Evolutionary conservation across 768 basidiomycete species (phyloP), one percentile per base, ranked within the genome.

Genomic region (Mycena alexandri): DNA sequence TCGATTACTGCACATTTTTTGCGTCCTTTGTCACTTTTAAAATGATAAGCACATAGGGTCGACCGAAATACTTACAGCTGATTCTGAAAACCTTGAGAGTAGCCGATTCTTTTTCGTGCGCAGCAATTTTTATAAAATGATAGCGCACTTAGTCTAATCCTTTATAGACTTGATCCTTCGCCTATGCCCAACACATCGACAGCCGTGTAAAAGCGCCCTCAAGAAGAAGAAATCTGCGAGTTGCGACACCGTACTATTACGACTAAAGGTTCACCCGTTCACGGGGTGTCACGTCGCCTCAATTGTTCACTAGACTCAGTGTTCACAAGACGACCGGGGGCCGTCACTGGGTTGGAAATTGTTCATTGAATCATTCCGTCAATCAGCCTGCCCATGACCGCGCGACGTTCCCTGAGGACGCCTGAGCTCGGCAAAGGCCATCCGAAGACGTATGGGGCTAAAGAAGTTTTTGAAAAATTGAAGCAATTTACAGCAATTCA

Each of bases 391-490:
- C 46, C 46, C 46, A 47, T 47, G 46, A 47, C 46, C 46, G n/a
- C 46, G 46, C 46, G n/a, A 21, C 46, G 24, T 50, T 50, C 47
- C 47, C 47, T 50, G 47, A 25, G 47, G 29, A 14, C 47, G 24
- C 24, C 47, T 50, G 47, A 50, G 47, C 47, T 50, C 24, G 47
- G 22, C 47, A 50, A 50, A 50, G 22, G 47, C 24, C 46, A 47
- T 47, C 46, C 47, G 47, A 50, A 50, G 47, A 50, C 47, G 47
- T 47, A 47, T 47, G 46, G 46, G n/a, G 47, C 47, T 50, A 21
- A 50, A 50, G 47, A 50, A 50, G 47, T n/a, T 50, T 50, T 50
- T 50, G 47, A 25, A 50, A 50, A 50, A 50, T 50, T 50, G 29
- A 25, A 24, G 47, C 47, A 50, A 50, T 50, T 50, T 50, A 47